phyloP scores from a whole-genome alignment of 129 eudicot genomes.

The Arctium lappa region DNA sequence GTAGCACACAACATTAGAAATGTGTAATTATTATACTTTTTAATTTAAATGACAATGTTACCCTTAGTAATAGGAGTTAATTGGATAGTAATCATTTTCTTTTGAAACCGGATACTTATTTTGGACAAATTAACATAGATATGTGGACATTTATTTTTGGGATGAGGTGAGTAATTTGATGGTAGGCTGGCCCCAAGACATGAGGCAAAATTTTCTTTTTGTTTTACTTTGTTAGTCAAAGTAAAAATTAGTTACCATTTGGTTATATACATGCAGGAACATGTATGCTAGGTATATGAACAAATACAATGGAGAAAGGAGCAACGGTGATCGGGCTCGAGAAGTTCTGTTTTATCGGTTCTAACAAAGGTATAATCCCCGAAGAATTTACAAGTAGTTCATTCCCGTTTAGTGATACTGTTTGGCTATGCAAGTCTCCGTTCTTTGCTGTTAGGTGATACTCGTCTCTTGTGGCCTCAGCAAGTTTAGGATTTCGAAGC shows the following conservation, averaged over 20 bases:
- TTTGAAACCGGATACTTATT: neutral
- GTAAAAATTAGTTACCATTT: constrained; percentile 2
- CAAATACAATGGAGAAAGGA: constrained; percentile 68
- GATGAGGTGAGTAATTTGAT: neutral
- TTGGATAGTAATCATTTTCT: neutral
- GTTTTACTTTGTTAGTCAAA: neutral
- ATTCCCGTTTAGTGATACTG: constrained; percentile 47
- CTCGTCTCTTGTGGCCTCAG: constrained; percentile 48
- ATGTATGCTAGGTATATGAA: constrained; percentile 37
- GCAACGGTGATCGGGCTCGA: constrained; percentile 39
- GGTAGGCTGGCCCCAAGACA: neutral
- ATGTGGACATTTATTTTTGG: neutral
- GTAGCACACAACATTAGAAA: neutral
- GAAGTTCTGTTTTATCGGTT: constrained; percentile 33
- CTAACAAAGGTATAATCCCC: constrained; percentile 48
- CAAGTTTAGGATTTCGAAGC: constrained; percentile 16
- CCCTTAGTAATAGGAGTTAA: neutral
- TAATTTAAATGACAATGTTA: neutral
- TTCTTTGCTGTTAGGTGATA: constrained; percentile 65
- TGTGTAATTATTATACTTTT: neutral
- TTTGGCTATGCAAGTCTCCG: constrained; percentile 57
- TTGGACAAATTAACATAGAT: neutral
- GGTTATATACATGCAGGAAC: constrained; percentile 45
- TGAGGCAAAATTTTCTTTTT: neutral
- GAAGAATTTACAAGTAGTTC: constrained; percentile 36